phyloP scores from a whole-genome alignment of 1,284 basidiomycete genomes.

The Xerocomus nothofagi region DNA sequence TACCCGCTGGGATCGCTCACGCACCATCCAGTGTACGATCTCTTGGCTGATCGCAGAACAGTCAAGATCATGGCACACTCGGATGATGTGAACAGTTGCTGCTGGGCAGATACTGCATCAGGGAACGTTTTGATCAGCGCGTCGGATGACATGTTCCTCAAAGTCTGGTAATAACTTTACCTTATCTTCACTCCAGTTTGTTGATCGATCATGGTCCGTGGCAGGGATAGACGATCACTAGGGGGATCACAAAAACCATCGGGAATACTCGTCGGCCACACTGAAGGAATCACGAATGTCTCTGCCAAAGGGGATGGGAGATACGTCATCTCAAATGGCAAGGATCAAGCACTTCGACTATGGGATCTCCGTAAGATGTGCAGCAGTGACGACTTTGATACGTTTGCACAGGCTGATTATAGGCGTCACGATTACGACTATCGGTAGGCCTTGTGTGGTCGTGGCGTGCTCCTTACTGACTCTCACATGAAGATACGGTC shows the following conservation, averaged over 20 bases:
- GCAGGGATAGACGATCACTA: constrained; percentile 89
- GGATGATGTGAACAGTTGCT: constrained; percentile 95
- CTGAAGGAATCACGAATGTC: constrained; percentile 90
- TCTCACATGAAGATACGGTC: constrained; percentile 49
- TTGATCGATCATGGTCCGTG: constrained; percentile 1
- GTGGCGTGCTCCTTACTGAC: constrained; percentile 3
- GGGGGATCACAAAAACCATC: constrained; percentile 80
- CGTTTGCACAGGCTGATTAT: constrained; percentile 50
- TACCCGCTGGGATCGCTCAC: not conserved
- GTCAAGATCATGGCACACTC: constrained; percentile 84
- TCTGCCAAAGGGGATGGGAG: constrained; percentile 90
- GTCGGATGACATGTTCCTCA: constrained; percentile 91
- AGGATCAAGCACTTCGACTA: constrained; percentile 89
- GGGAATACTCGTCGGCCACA: constrained; percentile 92
- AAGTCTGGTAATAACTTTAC: constrained; percentile 75
- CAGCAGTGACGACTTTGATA: constrained; percentile 68
- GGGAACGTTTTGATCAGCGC: constrained; percentile 94
- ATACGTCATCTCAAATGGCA: constrained; percentile 96
- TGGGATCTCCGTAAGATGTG: constrained; percentile 97
- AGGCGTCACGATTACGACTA: constrained; percentile 80
- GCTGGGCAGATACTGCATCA: constrained; percentile 90
- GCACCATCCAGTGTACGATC: constrained; percentile 77
- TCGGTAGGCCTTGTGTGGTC: constrained; percentile 44
- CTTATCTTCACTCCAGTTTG: not conserved
- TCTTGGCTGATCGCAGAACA: constrained; percentile 75